Conservation (phyloP, 768 basidiomycete species). For the Termitomyces sp. region DNA sequence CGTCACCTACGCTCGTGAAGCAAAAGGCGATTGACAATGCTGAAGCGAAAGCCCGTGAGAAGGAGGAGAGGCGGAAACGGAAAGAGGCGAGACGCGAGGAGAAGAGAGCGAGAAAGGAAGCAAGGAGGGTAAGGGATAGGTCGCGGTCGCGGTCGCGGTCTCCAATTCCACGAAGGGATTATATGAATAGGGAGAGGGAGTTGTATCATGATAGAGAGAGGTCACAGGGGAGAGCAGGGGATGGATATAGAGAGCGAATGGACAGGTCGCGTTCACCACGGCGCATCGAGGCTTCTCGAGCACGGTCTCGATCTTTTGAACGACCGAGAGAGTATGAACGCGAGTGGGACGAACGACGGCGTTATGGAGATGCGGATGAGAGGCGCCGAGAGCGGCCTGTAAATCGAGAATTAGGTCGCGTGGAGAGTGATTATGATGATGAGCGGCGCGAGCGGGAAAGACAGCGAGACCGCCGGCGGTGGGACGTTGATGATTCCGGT, state of each 20-base stretch:
- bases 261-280: constrained; percentile 2
- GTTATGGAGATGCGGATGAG: neutral
- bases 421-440: constrained; percentile 24
- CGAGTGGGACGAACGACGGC: neutral
- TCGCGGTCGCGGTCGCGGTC: constrained; percentile 21
- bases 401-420: neutral
- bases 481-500: constrained; percentile 42
- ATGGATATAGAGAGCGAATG: constrained; percentile 1
- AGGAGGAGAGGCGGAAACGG: constrained; percentile 45
- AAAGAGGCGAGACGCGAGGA: constrained; percentile 54
- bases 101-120: constrained; percentile 27
- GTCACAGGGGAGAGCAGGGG: neutral
- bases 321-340: neutral
- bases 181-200: constrained; percentile 19
- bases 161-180: constrained; percentile 15
- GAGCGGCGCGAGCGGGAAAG: constrained; percentile 23
- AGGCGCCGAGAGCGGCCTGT: neutral
- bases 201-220: neutral
- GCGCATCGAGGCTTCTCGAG: constrained; percentile 17
- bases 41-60: constrained; percentile 26
- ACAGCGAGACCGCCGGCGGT: constrained; percentile 43
- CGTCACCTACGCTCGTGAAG: constrained; percentile 6
- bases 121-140: constrained; percentile 19
- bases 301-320: constrained; percentile 8
- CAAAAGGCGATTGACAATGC: constrained; percentile 14